Base-by-base conservation (phyloP, 2,329 filamentous ascomycete genomes). In the Elsinoe ampelina region DNA sequence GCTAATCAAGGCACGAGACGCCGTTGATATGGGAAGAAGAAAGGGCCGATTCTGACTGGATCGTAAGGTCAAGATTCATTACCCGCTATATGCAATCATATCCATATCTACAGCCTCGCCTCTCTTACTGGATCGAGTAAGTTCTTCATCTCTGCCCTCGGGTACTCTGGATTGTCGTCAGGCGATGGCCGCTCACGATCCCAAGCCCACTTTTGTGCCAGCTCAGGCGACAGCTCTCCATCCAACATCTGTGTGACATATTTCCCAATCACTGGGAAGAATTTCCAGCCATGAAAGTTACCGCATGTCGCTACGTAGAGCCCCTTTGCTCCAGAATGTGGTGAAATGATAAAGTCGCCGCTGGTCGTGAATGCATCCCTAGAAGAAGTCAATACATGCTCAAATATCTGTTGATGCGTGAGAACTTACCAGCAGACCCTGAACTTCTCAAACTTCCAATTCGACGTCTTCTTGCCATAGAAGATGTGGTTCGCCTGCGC, bases 301-400 rank as follows among this genome's bases (percentile, higher is more conserved):
- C 76, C 62, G 76, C 77, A 26, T 75, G 68, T 73, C 0, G 73
- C 73, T n/a, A 76, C 59, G 59, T 72, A 75, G 0, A 76, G 64
- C 4, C 72, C 71, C 51, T 68, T 66, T 5, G 70, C 66, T 15
- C 68, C 70, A 2, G 73, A 63, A 61, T 76, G 73, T 10, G 72
- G 72, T 3, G 72, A 75, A 62, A 75, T 75, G 60, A 76, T 74
- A 60, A 75, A 75, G 63, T 75, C 82, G 19, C 75, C 73, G 63
- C 73, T 80, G 2, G 80, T 76, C 0, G 81, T 83, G 62, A 85
- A 80, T 8, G 82, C 83, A 61, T 86, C 83, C 83, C 83, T 85
- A 56, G 4, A 41, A 35, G 3, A 12, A 13, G 34, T 60, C 15
- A 35, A 15, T 50, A 30, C 26, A 30, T 8, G 20, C 17, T 13